These are phyloP conservation scores for Polyporus arcularius DNA, from an alignment of 768 basidiomycete genomes.

Conservation along the genomic window DNA sequence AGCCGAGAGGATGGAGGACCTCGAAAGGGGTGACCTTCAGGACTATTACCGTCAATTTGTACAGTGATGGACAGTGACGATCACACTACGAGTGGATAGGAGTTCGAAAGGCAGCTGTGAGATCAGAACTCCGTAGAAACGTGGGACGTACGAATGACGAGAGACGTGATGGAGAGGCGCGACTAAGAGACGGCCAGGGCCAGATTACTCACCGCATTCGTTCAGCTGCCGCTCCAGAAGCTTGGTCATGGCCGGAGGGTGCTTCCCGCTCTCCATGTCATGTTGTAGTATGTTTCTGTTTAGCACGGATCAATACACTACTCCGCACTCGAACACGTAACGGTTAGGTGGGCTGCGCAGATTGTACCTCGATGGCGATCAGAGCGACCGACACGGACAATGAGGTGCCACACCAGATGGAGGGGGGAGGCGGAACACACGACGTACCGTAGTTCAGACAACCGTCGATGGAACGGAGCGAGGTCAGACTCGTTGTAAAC, in stretches of 20 bases:
- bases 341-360: neutral
- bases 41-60: neutral
- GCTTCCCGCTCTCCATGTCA: constrained; percentile 79
- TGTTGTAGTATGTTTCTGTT: constrained; percentile 69
- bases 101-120: constrained; percentile 10
- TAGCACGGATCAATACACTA: neutral
- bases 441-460: constrained; percentile 69
- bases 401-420: neutral
- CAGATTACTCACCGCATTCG: constrained; percentile 73
- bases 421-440: neutral
- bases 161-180: neutral
- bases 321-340: neutral
- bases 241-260: constrained; percentile 84
- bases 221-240: constrained; percentile 89
- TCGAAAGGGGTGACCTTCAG: constrained; percentile 15
- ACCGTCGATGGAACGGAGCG: constrained; percentile 79
- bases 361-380: neutral
- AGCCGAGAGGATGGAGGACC: constrained; percentile 14
- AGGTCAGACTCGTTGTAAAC: constrained; percentile 93
- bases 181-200: neutral
- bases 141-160: constrained; percentile 5
- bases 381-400: neutral
- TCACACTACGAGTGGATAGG: neutral
- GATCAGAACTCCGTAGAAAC: constrained; percentile 9
- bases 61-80: neutral